Conservation (phyloP, 768 basidiomycete species). For the Chalciporus sphaerocephalus region DNA sequence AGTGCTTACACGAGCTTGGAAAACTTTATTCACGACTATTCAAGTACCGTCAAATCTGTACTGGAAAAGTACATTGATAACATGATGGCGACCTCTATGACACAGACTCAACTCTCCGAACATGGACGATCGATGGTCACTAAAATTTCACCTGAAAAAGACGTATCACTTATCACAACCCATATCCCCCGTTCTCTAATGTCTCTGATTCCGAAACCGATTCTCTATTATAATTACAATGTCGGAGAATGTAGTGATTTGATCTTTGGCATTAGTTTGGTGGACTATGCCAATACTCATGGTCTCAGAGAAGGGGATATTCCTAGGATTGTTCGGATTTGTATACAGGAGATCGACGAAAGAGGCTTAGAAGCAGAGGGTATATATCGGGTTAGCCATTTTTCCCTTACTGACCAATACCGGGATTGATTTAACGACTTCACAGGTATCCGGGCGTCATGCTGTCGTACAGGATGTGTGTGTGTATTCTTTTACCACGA, state of each 20-base stretch:
- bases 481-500: background rate
- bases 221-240: conserved; percentile 70
- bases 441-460: conserved; percentile 78
- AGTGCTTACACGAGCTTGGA: conserved; percentile 81
- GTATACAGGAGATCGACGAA: conserved; percentile 77
- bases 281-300: conserved; percentile 84
- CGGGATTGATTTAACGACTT: conserved; percentile 3
- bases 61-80: conserved; percentile 78
- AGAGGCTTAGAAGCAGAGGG: conserved; percentile 77
- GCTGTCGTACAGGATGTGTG: conserved; percentile 77
- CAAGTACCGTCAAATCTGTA: conserved; percentile 55
- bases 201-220: conserved; percentile 62
- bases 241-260: conserved; percentile 86
- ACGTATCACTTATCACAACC: conserved; percentile 53
- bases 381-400: conserved; percentile 62
- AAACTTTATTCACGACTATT: conserved; percentile 70
- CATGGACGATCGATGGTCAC: conserved; percentile 60
- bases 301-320: conserved; percentile 66
- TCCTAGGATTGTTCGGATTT: conserved; percentile 77
- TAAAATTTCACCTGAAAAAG: conserved; percentile 66
- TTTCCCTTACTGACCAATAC: background rate
- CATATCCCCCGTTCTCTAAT: conserved; percentile 60
- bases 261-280: conserved; percentile 83
- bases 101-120: conserved; percentile 67
- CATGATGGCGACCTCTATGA: conserved; percentile 75